Base-by-base conservation (phyloP, 169 alveolate genomes). In the Eimeria falciformis region DNA sequence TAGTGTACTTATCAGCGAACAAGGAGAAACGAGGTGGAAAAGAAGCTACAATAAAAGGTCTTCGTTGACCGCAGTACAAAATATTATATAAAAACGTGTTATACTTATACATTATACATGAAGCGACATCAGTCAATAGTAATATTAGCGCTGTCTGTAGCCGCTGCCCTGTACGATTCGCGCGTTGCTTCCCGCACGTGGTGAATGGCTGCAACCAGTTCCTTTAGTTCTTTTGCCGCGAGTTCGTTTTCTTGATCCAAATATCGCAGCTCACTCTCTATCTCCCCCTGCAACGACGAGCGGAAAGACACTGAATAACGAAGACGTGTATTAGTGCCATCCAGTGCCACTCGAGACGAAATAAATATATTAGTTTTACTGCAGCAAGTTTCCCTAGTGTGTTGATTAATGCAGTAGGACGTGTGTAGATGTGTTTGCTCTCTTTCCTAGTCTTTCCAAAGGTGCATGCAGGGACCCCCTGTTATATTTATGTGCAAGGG, bases 191-290 rank as follows among this genome's bases (percentile, higher is more conserved):
- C 89, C 56, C 89, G 89, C 33, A 81, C 71, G 37, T 33, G 71
- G 77, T 75, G 71, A n/a, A 81, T 75, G 73, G 89, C 50, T 33
- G 89, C 89, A 45, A 81, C 89, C 68, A 81, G 89, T 6, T 81
- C 58, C 55, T 81, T 81, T 33, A 81, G 40, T 55, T 81, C 89
- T 45, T 71, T 56, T 55, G 89, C 89, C 4, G 89, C 89, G 21
- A 9, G 43, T 55, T 81, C 89, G n/a, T 81, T 81, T 17, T 81
- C 89, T 81, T 37, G 37, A 9, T 81, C 89, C 77, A 81, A 55
- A 55, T 81, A 81, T 43, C 89, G 46, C 37, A 81, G 14, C 47
- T 81, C 75, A 56, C 75, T 55, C 89, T 81, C 77, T 18, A 81
- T 66, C 47, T 81, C 89, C 23, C 55, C 89, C 89, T 81, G 89